These are phyloP conservation scores for Agapanthus africanus DNA, from an alignment of 106 monocot species.

Conservation along the genomic window DNA sequence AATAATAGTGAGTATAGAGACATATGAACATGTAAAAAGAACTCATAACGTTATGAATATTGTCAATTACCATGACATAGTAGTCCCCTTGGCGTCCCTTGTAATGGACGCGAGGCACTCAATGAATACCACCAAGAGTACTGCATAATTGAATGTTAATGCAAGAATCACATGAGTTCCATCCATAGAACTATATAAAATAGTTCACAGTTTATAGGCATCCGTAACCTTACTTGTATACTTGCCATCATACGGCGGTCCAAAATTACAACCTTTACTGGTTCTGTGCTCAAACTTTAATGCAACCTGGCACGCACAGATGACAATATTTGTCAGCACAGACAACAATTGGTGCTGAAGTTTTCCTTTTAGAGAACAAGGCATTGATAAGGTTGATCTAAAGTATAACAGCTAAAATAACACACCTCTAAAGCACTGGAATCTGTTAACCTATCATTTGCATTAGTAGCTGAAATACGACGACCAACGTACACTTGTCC, in stretches of 20 bases:
- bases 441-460: conserved; percentile 31
- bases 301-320: conserved; percentile 42
- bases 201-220: conserved; percentile 4
- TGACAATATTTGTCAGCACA: neutral
- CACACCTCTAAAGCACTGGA: conserved; percentile 53
- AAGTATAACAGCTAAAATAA: neutral
- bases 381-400: neutral
- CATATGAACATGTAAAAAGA: conserved; percentile 2
- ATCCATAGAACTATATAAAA: neutral
- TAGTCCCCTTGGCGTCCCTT: conserved; percentile 92
- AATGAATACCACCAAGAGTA: conserved; percentile 87
- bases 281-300: conserved; percentile 81
- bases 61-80: conserved; percentile 74
- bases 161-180: neutral
- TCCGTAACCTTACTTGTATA: conserved; percentile 85
- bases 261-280: conserved; percentile 84
- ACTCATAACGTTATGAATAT: neutral
- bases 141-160: conserved; percentile 23
- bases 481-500: conserved; percentile 80
- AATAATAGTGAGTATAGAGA: conserved; percentile 1
- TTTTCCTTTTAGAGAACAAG: neutral
- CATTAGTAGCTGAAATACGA: conserved; percentile 37
- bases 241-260: conserved; percentile 86
- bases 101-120: conserved; percentile 84
- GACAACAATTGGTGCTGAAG: neutral